Evolutionary conservation across 768 basidiomycete species (phyloP).

Genomic region (Suillus brevipes): DNA sequence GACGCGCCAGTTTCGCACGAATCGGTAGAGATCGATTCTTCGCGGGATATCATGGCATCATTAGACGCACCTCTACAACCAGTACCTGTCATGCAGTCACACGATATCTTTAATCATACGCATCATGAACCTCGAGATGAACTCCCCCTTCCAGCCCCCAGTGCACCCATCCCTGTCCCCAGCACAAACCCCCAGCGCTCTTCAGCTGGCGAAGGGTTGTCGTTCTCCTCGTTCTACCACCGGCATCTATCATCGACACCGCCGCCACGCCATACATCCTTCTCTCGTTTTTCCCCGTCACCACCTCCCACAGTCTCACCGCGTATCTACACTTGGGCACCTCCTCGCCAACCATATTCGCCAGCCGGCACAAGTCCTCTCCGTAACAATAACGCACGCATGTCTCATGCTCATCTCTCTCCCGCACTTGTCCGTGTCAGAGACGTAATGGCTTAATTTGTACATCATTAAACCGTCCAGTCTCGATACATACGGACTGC

Average conservation of each 20-base stretch:
- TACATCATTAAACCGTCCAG: not conserved
- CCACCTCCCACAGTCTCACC: slow-evolving; percentile 58
- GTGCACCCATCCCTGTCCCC: slow-evolving; percentile 33
- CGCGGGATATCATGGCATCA: not conserved
- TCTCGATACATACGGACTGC: slow-evolving; percentile 15
- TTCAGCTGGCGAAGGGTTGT: slow-evolving; percentile 21
- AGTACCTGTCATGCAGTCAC: no score
- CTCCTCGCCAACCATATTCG: slow-evolving; percentile 37
- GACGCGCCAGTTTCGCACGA: not conserved
- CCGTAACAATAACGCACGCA: slow-evolving; percentile 57
- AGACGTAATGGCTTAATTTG: slow-evolving; percentile 32
- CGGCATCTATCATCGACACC: slow-evolving; percentile 34
- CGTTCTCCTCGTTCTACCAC: slow-evolving; percentile 8
- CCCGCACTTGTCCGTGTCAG: slow-evolving; percentile 48
- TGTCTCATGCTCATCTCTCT: slow-evolving; percentile 57
- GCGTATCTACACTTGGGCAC: slow-evolving; percentile 56
- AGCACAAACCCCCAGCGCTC: slow-evolving; percentile 21
- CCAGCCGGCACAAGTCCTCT: slow-evolving; percentile 44
- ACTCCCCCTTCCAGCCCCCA: slow-evolving; percentile 22
- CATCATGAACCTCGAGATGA: slow-evolving; percentile 11
- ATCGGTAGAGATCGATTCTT: not conserved
- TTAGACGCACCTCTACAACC: not conserved
- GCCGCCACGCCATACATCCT: slow-evolving; percentile 24
- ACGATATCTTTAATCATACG: slow-evolving; percentile 3
- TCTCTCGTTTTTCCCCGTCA: slow-evolving; percentile 40